phyloP scores from a whole-genome alignment of 768 basidiomycete genomes.

The Suillus cothurnatus region DNA sequence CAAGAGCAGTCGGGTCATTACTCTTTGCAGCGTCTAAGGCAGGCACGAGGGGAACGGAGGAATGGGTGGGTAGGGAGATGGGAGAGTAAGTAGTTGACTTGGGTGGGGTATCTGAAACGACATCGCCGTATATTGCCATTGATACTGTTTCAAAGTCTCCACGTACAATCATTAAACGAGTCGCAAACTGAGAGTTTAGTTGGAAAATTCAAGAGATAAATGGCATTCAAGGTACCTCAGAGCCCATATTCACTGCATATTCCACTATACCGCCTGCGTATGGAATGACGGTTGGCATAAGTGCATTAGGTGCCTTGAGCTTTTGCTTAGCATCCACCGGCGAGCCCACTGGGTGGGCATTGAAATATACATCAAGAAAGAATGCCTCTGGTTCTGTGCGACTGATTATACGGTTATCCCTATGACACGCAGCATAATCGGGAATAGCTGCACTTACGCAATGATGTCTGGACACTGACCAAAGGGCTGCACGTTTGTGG shows the following conservation, averaged over 20 bases:
- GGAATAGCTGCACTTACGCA: slow-evolving; percentile 47
- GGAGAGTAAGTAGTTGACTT: slow-evolving; percentile 45
- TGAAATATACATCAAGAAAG: slow-evolving; percentile 75
- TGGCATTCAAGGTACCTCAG: slow-evolving; percentile 47
- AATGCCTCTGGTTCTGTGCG: slow-evolving; percentile 74
- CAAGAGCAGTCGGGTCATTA: slow-evolving; percentile 61
- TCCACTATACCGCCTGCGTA: slow-evolving; percentile 71
- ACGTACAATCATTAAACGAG: slow-evolving; percentile 79
- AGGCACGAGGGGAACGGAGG: slow-evolving; percentile 44
- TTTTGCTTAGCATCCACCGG: slow-evolving; percentile 54
- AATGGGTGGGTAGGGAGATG: slow-evolving; percentile 36
- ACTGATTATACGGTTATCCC: slow-evolving; percentile 36
- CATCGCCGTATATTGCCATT: slow-evolving; percentile 60
- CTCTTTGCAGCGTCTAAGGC: slow-evolving; percentile 63
- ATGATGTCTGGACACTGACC: slow-evolving; percentile 57
- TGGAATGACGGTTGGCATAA: slow-evolving; percentile 70
- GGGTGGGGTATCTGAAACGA: slow-evolving; percentile 47
- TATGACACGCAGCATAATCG: slow-evolving; percentile 15
- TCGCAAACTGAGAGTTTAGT: slow-evolving; percentile 53
- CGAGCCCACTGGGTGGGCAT: slow-evolving; percentile 55
- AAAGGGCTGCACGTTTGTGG: slow-evolving; percentile 67
- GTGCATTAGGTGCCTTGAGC: slow-evolving; percentile 66
- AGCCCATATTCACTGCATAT: slow-evolving; percentile 69
- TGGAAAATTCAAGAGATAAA: background rate
- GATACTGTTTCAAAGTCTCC: slow-evolving; percentile 72